Base-by-base conservation (phyloP, 73 alveolate species). In the Urostyla sp. region DNA sequence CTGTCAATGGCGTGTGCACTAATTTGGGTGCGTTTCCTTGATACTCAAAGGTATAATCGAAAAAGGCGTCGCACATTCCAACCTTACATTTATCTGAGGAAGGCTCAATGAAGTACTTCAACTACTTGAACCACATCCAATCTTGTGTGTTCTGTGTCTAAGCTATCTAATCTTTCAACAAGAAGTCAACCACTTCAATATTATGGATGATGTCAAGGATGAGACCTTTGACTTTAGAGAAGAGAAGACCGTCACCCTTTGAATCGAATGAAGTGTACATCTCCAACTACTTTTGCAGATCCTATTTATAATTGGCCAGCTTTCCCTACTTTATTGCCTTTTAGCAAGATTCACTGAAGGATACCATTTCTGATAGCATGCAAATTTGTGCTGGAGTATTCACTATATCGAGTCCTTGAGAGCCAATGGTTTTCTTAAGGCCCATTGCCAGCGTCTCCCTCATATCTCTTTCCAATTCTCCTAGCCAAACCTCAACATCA, bases 1-100 rank as follows among this genome's bases (percentile, higher is more conserved):
- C 99, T 46, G 99, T 98, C 59, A 98, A 81, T 7, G 99, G 99
- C 23, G 99, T 98, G 77, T 98, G 99, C 18, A 98, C 99, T 55
- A 98, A 93, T 83, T 96, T 97, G 43, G 98, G 99, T 1, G 99
- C 99, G 54, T 98, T 96, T n/a, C 99, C 99, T 79, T 98, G 98
- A 89, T 98, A 98, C 89, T 98, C 99, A 73, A 89, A 98, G 59
- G 99, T 96, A 80, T 98, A 98, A 67, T 91, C 95, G 75, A 96
- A 96, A 52, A 75, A 67, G 0, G 99, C 99, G 77, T 95, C 99
- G 56, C 97, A 93, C 99, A 97, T 97, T n/a, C 95, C 91, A 21
- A 96, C 95, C 61, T 92, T 74, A 36, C 89, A 67, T 21, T 63
- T 52, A 50, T 75, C 89, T 44, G 87, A 94, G 18, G 90, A 94